Evolutionary conservation across 1,284 basidiomycete genomes (phyloP).

Genomic region (Tilletia walkeri): DNA sequence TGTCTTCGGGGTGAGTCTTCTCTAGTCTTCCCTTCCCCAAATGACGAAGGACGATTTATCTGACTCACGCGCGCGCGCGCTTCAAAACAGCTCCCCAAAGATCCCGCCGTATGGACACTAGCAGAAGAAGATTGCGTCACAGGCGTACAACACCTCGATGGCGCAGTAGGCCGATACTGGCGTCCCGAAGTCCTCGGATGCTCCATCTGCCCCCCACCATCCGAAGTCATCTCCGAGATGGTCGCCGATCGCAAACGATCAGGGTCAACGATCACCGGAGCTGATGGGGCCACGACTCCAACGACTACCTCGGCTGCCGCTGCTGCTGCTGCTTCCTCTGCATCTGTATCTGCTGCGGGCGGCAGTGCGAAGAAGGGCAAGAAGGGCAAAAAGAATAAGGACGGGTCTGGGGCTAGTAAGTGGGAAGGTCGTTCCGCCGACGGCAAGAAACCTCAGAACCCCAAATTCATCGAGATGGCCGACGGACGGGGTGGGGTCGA

Average conservation of each 20-base stretch:
- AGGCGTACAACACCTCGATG: conserved; percentile 78
- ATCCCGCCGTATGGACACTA: conserved; percentile 71
- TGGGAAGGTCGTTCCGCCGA: conserved; percentile 34
- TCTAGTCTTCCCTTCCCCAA: neutral
- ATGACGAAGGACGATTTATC: too few relatives aligned
- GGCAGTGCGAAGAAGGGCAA: conserved; percentile 1
- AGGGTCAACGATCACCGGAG: conserved; percentile 7
- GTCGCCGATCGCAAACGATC: conserved; percentile 13
- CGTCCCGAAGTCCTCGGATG: conserved; percentile 72
- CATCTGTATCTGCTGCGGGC: too few relatives aligned
- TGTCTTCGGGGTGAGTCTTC: conserved; percentile 55
- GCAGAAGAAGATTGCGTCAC: conserved; percentile 82
- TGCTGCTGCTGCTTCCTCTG: too few relatives aligned
- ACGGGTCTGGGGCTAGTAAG: conserved; percentile 23
- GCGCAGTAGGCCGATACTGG: conserved; percentile 89
- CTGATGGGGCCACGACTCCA: neutral
- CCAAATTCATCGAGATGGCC: conserved; percentile 51
- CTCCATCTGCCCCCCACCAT: conserved; percentile 58
- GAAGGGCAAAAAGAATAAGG: conserved; percentile 22
- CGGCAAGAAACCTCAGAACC: conserved; percentile 40
- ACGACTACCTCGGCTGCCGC: neutral
- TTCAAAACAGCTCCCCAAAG: conserved; percentile 55
- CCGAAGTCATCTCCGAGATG: conserved; percentile 25
- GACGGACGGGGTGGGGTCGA: conserved; percentile 47
- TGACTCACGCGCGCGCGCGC: too few relatives aligned